Conservation (phyloP, 2,329 filamentous ascomycete genomes). For the Delphinella strobiligena region DNA sequence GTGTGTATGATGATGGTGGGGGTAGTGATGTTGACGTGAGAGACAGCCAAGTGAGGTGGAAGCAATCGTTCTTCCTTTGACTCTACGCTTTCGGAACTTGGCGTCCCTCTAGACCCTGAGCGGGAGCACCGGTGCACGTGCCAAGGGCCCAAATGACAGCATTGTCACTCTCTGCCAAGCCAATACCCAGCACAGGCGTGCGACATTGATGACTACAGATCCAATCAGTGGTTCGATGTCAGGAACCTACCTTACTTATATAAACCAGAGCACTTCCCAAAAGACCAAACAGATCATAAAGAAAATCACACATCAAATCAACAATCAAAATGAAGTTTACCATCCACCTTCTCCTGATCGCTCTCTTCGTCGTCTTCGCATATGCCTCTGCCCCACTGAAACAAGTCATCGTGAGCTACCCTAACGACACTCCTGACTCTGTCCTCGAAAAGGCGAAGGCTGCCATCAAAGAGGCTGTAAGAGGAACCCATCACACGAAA, state of each 20-base stretch:
- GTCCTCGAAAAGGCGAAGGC: constrained; percentile 61
- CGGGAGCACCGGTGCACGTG: too few species aligned
- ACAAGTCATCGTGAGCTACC: constrained; percentile 68
- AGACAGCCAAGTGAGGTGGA: too few species aligned
- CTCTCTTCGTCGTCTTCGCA: constrained; percentile 44
- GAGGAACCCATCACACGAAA: constrained; percentile 11
- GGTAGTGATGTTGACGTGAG: too few species aligned
- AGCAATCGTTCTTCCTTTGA: too few species aligned
- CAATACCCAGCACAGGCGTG: too few species aligned
- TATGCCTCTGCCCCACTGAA: constrained; percentile 52
- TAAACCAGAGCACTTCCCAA: too few species aligned
- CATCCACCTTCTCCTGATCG: constrained; percentile 13
- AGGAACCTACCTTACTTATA: too few species aligned
- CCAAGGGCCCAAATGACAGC: not conserved
- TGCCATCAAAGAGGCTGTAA: constrained; percentile 52
- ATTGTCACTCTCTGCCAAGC: not conserved
- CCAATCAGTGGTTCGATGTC: too few species aligned
- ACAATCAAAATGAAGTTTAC: constrained; percentile 18
- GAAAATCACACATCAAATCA: not conserved
- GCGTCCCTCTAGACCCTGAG: not conserved
- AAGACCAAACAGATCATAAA: too few species aligned
- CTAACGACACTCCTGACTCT: constrained; percentile 52
- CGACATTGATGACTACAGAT: too few species aligned
- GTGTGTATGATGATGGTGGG: too few species aligned
- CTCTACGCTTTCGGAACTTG: too few species aligned